These are phyloP conservation scores for Zopfia rhizophila DNA, from an alignment of 2,329 filamentous ascomycete species.

Conservation along the genomic window DNA sequence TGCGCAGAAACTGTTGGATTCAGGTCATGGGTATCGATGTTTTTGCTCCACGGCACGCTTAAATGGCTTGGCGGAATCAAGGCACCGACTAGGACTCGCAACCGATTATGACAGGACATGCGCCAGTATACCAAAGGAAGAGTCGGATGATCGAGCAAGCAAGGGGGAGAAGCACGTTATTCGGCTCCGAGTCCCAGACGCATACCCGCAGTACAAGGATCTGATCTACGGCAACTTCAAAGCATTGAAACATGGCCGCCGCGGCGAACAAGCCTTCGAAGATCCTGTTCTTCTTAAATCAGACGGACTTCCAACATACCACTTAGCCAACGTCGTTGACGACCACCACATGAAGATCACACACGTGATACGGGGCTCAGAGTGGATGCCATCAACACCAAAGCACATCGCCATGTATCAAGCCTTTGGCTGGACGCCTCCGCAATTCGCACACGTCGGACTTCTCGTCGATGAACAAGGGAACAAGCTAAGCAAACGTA, in stretches of 20 bases:
- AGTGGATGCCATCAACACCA: conserved; percentile 96
- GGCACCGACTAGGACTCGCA: conserved; percentile 67
- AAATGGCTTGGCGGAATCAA: conserved; percentile 71
- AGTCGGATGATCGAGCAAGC: conserved; percentile 76
- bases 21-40: conserved; percentile 86
- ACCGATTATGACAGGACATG: conserved; percentile 80
- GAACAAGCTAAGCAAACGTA: conserved; percentile 79
- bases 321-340: conserved; percentile 96
- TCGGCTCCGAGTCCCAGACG: conserved; percentile 73
- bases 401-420: conserved; percentile 71
- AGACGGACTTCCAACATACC: conserved; percentile 94
- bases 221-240: conserved; percentile 75
- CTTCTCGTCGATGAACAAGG: conserved; percentile 59
- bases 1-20: conserved; percentile 73
- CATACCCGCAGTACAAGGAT: conserved; percentile 75
- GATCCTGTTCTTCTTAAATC: conserved; percentile 92
- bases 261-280: conserved; percentile 66
- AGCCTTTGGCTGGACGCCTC: conserved; percentile 61
- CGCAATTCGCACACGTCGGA: conserved; percentile 61
- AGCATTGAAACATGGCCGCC: conserved; percentile 49
- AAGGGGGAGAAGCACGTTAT: conserved; percentile 79
- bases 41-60: conserved; percentile 84
- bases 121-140: conserved; percentile 69
- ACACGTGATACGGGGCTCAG: conserved; percentile 91
- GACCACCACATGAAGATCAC: conserved; percentile 96